Percentiles rank a stretch among this genome's conserved stretches.
phyloP scores from a whole-genome alignment of 2,329 filamentous ascomycete species.

The Fusarium concolor region DNA sequence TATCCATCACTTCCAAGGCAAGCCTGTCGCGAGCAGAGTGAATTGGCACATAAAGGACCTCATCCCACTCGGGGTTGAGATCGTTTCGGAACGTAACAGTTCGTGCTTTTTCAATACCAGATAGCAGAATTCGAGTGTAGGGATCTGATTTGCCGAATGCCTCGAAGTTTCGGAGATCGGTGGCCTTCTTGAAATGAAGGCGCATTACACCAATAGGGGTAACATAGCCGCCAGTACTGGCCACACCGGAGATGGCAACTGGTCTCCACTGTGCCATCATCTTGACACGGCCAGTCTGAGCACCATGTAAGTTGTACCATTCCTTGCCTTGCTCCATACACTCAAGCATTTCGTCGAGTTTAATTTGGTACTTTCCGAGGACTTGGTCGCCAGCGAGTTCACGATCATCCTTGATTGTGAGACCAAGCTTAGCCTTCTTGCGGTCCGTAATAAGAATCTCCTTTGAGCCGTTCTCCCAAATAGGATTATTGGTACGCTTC shows the following conservation, averaged over 20 bases:
- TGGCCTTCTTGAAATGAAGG: slow-evolving; percentile 87
- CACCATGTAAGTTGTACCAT: slow-evolving; percentile 91
- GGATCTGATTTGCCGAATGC: slow-evolving; percentile 97
- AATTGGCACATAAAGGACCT: slow-evolving; percentile 92
- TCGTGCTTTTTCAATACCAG: slow-evolving; percentile 88
- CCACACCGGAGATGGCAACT: slow-evolving; percentile 84
- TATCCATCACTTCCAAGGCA: slow-evolving; percentile 94
- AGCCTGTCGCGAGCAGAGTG: slow-evolving; percentile 87
- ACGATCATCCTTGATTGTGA: slow-evolving; percentile 95
- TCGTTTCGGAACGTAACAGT: slow-evolving; percentile 98
- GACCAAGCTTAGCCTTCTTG: slow-evolving; percentile 87
- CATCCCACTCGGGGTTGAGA: slow-evolving; percentile 94
- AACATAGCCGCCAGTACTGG: slow-evolving; percentile 87
- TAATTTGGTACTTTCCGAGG: slow-evolving; percentile 93
- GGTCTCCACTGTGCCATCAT: slow-evolving; percentile 96
- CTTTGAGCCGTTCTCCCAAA: slow-evolving; percentile 93
- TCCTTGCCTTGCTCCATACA: slow-evolving; percentile 93
- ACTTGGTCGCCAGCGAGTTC: slow-evolving; percentile 85
- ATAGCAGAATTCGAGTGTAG: slow-evolving; percentile 88
- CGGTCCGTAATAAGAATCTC: slow-evolving; percentile 96
- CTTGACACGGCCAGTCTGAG: slow-evolving; percentile 86
- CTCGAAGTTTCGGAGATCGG: slow-evolving; percentile 89
- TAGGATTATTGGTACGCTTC: slow-evolving; percentile 97
- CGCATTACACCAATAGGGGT: slow-evolving; percentile 96
- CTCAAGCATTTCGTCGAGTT: slow-evolving; percentile 91